Evolutionary conservation across 2,329 filamentous ascomycete genomes (phyloP).

Genomic region (Stagonosporopsis tanaceti): DNA sequence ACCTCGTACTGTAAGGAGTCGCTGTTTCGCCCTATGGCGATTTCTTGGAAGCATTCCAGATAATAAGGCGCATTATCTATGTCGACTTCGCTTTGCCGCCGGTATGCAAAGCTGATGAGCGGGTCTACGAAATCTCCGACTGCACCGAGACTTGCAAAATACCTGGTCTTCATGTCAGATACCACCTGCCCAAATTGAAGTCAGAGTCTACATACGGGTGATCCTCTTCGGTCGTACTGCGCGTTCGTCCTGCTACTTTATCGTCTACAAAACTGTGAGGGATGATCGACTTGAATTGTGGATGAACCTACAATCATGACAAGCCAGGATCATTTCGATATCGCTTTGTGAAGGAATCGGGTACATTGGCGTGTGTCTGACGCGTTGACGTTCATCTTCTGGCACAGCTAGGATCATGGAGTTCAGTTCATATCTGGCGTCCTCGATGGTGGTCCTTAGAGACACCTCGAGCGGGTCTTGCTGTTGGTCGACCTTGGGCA

Average conservation of each 20-base stretch:
- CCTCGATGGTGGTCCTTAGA: slow-evolving; percentile 58
- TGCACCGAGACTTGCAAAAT: slow-evolving; percentile 70
- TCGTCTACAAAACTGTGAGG: slow-evolving; percentile 34
- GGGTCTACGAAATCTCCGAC: slow-evolving; percentile 68
- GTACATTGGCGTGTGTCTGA: slow-evolving; percentile 41
- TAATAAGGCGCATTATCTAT: slow-evolving; percentile 65
- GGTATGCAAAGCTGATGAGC: slow-evolving; percentile 69
- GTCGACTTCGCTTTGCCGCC: slow-evolving; percentile 66
- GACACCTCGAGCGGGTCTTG: slow-evolving; percentile 31
- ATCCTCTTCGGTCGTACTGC: slow-evolving; percentile 45
- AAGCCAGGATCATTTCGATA: slow-evolving; percentile 50
- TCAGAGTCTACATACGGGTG: slow-evolving; percentile 38
- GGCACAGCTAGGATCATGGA: slow-evolving; percentile 57
- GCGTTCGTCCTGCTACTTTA: slow-evolving; percentile 37
- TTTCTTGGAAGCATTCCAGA: slow-evolving; percentile 69
- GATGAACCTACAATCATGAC: slow-evolving; percentile 43
- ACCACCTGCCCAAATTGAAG: neutral
- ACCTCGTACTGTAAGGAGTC: slow-evolving; percentile 66
- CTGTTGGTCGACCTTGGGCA: slow-evolving; percentile 38
- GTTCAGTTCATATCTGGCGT: slow-evolving; percentile 66
- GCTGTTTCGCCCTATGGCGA: slow-evolving; percentile 65
- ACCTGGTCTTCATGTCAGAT: slow-evolving; percentile 44
- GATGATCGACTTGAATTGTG: neutral
- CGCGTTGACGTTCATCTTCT: slow-evolving; percentile 38
- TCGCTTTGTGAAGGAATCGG: slow-evolving; percentile 50